A percentile compares a stretch with the other conserved stretches of the same genome.
These are phyloP conservation scores for Tetrahymena thermophila DNA, from an alignment of 73 alveolate species.

Conservation along the genomic window DNA sequence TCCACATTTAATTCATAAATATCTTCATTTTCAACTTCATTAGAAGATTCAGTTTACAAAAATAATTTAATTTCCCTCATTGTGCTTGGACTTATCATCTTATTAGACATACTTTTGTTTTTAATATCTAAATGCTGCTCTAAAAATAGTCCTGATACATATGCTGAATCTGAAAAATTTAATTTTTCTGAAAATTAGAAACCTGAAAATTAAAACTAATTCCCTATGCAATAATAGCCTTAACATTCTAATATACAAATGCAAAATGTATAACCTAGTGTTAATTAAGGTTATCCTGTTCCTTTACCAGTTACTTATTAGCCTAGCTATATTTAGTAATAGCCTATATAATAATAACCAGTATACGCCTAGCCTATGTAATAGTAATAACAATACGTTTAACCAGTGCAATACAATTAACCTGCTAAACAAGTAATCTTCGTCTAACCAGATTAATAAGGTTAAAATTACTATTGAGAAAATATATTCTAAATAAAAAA, in stretches of 20 bases:
- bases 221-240: not conserved
- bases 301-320: not conserved
- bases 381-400: not conserved
- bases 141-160: not conserved
- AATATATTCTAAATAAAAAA: too few relatives aligned
- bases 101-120: not conserved
- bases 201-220: not conserved
- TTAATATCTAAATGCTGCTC: not conserved
- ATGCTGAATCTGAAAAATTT: not conserved
- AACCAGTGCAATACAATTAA: not conserved
- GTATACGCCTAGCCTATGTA: too few relatives aligned
- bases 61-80: not conserved
- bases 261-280: not conserved
- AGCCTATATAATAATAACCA: not conserved
- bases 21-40: not conserved
- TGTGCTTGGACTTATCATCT: not conserved
- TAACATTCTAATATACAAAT: too few relatives aligned
- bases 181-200: not conserved
- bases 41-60: not conserved
- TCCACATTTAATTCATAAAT: not conserved
- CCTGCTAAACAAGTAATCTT: not conserved
- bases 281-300: not conserved
- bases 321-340: not conserved
- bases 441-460: not conserved
- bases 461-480: not conserved